Percentiles rank a stretch among this genome's conserved stretches.
phyloP scores from a whole-genome alignment of 2,329 filamentous ascomycete genomes.

The Aureobasidium sp. region DNA sequence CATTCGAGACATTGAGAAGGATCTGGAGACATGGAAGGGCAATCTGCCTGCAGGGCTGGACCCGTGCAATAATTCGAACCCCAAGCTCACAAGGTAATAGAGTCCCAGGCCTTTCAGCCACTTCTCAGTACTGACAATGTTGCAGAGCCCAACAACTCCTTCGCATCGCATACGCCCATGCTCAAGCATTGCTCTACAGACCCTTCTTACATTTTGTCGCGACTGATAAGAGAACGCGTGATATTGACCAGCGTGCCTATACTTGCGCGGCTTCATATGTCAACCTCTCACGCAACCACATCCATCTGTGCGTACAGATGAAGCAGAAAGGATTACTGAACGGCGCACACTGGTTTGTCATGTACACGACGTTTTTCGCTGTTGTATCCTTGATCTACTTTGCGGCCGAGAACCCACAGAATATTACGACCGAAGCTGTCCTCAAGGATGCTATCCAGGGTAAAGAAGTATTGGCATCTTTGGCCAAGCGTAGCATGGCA shows the following conservation, averaged over 20 bases:
- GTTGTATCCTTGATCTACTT: constrained; percentile 74
- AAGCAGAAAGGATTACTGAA: constrained; percentile 65
- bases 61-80: constrained; percentile 62
- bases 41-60: constrained; percentile 66
- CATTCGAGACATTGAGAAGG: constrained; percentile 55
- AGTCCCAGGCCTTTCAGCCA: constrained; percentile 2
- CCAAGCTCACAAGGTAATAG: constrained; percentile 67
- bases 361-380: constrained; percentile 79
- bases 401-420: constrained; percentile 70
- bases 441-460: constrained; percentile 78
- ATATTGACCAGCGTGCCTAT: constrained; percentile 67
- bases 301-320: constrained; percentile 73
- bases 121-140: constrained; percentile 8
- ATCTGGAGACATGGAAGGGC: constrained; percentile 55
- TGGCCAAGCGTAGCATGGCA: constrained; percentile 78
- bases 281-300: constrained; percentile 61
- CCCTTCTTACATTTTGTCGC: constrained; percentile 80
- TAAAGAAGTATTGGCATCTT: constrained; percentile 67
- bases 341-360: constrained; percentile 78
- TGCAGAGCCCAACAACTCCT: constrained; percentile 60
- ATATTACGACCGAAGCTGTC: constrained; percentile 65
- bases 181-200: constrained; percentile 73
- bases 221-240: constrained; percentile 40
- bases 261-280: constrained; percentile 62
- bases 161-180: constrained; percentile 71